Evolutionary conservation across 306 rosid species (phyloP), one percentile per base, ranked within the genome.

Genomic region (Betula pendula): DNA sequence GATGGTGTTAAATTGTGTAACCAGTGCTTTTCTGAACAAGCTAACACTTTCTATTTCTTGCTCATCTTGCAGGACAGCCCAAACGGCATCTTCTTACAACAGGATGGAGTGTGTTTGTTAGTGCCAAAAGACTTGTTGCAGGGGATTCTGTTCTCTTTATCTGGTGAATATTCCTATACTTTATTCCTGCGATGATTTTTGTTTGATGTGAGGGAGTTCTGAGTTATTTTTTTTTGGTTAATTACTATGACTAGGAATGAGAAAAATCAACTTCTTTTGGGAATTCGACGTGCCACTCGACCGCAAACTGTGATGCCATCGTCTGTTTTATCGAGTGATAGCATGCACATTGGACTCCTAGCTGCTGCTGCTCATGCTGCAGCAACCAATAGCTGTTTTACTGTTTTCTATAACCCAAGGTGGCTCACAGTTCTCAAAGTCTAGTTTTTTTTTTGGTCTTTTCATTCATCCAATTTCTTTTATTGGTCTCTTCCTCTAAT

Each of bases 361-460:
- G 97, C 97, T 15, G 97, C 96, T 76, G 97, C 97, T 16, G 97
- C 97, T 71, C 97, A 92, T 87, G 97, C 97, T 44, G 90, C 96
- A 19, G 88, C 97, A 80, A 92, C 93, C 20, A 89, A 87, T 87
- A 92, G 96, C 84, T 90, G 96, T 70, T 92, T 92, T 83, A 92
- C 97, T 17, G 91, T 92, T 79, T 92, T 92, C 81, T 92, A 84
- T 78, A 92, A 92, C 78, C 97, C 97, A 63, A 90, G 97, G 97
- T 92, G 80, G 75, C 69, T n/a, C 72, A 48, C 65, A 15, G 14
- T 83, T 68, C 74, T 53, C 71, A 27, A 40, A 56, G 52, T 59
- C 77, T 79, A 20, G 15, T 66, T 43, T 65, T 13, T 42, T 38
- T 31, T 43, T 12, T 52, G 13, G n/a, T 14, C n/a, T 5, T 50